Base-by-base conservation (phyloP, 495 filamentous ascomycete genomes). In the Hypoxylon intermedium region DNA sequence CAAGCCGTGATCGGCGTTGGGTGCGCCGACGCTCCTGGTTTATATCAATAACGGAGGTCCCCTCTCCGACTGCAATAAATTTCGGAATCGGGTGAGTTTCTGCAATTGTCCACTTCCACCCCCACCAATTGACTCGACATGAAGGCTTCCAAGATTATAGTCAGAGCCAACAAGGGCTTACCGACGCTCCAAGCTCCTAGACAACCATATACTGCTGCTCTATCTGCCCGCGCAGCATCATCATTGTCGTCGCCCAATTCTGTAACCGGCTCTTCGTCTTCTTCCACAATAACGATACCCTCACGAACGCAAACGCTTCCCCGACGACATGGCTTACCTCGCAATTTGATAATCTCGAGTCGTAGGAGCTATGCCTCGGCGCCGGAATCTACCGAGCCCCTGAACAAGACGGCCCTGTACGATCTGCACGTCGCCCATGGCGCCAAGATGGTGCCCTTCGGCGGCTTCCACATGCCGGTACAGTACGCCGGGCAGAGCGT, bases 401-500 rank as follows among this genome's bases (percentile, higher is more conserved):
- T 87, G 62, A 75, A 72, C 26, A 88, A 85, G 70, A 98, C 94
- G 1, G 85, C 88, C 23, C 83, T 98, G 34, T 87, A 95, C 77
- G 86, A 93, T 65, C 77, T 98, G 19, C 93, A 98, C 72, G 60
- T 91, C 47, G 74, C 77, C 26, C 75, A 90, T 69, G 91, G 91
- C 62, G 94, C 82, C 36, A 97, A 95, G 75, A 96, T 98, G 87
- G 93, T 98, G 50, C 90, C 90, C n/a, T 98, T 97, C 70, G 93
- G 89, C 51, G 93, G 92, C 59, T 98, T 86, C 77, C 79, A 82
- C 48, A 98, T 98, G 94, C 95, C 94, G 13, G 84, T 98, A 20
- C 87, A 92, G 63, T 98, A 98, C 75, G 69, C 79, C 19, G 86
- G 87, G 58, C 79, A 90, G 56, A 83, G 84, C 67, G 84, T 96